Evolutionary conservation across 164 flowering plant species (phyloP).

Genomic region (Sextonia rubra): DNA sequence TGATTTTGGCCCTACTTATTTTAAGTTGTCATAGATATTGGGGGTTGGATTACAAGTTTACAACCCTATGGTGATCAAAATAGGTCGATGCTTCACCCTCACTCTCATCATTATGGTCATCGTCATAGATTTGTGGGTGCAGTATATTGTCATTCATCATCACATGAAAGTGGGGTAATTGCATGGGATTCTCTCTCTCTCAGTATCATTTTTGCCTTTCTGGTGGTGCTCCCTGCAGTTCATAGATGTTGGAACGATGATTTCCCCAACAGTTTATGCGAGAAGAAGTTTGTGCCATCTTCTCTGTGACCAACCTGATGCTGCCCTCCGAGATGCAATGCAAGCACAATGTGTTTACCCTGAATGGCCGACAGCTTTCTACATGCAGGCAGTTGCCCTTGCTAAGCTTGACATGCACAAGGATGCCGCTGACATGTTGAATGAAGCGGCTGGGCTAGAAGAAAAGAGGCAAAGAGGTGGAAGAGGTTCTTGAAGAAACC

Average conservation of each 20-base stretch:
- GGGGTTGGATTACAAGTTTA: too few species aligned
- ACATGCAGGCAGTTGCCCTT: constrained; percentile 96
- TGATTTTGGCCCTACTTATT: too few species aligned
- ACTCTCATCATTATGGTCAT: too few species aligned
- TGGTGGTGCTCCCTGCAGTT: constrained; percentile 44
- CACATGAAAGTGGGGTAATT: too few species aligned
- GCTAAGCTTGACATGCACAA: constrained; percentile 90
- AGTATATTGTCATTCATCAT: too few species aligned
- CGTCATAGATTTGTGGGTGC: too few species aligned
- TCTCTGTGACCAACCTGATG: constrained; percentile 87
- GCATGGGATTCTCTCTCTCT: too few species aligned
- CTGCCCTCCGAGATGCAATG: constrained; percentile 96
- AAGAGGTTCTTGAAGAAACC: constrained; percentile 26
- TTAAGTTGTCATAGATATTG: too few species aligned
- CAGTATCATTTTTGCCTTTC: neutral
- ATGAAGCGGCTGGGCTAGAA: constrained; percentile 83
- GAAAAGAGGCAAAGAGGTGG: constrained; percentile 63
- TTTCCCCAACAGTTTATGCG: constrained; percentile 90
- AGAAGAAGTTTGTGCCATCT: constrained; percentile 86
- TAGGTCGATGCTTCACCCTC: too few species aligned
- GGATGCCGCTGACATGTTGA: constrained; percentile 92
- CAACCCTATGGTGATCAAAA: too few species aligned
- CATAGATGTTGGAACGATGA: constrained; percentile 88
- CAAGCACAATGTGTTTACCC: constrained; percentile 94
- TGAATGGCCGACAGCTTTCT: constrained; percentile 98